phyloP scores from a whole-genome alignment of 2,329 filamentous ascomycete genomes.

The Alternaria sp. region DNA sequence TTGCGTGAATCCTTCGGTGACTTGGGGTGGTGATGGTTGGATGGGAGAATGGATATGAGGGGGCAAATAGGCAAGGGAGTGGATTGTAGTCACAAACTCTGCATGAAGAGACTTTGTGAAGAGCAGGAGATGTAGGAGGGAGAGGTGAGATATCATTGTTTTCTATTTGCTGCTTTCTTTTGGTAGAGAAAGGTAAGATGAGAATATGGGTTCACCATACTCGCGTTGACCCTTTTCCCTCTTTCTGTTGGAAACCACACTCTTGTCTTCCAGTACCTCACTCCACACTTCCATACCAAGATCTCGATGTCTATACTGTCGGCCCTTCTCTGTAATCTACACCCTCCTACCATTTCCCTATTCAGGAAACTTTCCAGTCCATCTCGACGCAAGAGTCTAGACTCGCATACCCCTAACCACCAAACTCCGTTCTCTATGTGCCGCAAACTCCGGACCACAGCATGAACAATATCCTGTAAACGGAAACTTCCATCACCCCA shows the following conservation, averaged over 20 bases:
- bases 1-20: constrained; percentile 11
- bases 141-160: background rate
- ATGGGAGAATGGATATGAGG: background rate
- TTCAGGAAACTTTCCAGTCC: background rate
- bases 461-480: background rate
- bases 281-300: background rate
- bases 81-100: background rate
- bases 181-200: background rate
- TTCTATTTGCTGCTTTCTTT: background rate
- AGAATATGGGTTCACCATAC: background rate
- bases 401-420: background rate
- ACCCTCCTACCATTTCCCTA: background rate
- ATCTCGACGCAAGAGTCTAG: background rate
- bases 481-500: background rate
- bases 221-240: background rate
- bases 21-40: background rate
- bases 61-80: background rate
- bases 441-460: background rate
- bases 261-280: background rate
- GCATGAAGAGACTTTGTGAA: background rate
- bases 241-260: background rate
- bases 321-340: background rate
- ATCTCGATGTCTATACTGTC: background rate
- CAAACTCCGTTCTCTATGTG: background rate
- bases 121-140: background rate